phyloP scores from a whole-genome alignment of 2,329 filamentous ascomycete genomes.

The Thelonectria olida region DNA sequence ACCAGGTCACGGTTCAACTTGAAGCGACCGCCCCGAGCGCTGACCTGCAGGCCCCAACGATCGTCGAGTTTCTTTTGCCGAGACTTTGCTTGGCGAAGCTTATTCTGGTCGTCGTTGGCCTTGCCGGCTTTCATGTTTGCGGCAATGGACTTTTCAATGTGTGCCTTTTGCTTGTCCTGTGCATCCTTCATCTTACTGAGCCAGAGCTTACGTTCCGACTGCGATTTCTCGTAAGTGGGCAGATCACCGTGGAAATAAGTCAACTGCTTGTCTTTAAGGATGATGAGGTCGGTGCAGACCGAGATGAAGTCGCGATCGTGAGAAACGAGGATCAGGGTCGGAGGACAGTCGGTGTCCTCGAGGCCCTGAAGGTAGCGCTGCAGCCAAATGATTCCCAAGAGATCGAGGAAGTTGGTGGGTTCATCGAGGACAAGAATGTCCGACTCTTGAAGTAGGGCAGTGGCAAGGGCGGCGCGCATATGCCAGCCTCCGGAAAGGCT shows the following conservation, averaged over 20 bases:
- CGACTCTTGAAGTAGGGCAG: constrained; percentile 73
- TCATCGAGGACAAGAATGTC: constrained; percentile 87
- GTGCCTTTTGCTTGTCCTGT: constrained; percentile 81
- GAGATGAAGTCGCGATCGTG: constrained; percentile 87
- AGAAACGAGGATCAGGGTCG: constrained; percentile 81
- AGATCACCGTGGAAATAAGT: constrained; percentile 81
- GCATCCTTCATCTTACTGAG: constrained; percentile 82
- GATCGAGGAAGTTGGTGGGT: constrained; percentile 86
- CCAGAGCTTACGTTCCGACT: constrained; percentile 73
- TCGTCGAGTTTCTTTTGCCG: constrained; percentile 87
- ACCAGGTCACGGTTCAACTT: constrained; percentile 79
- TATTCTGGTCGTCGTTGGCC: constrained; percentile 83
- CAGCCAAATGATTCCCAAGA: constrained; percentile 86
- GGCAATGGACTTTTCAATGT: constrained; percentile 81
- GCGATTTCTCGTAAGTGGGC: constrained; percentile 74
- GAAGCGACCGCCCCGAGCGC: constrained; percentile 76
- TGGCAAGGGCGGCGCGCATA: constrained; percentile 74
- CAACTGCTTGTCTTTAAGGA: constrained; percentile 76
- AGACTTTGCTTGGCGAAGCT: constrained; percentile 84
- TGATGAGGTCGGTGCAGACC: constrained; percentile 78
- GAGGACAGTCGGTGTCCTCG: constrained; percentile 60
- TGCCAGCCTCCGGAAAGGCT: constrained; percentile 82
- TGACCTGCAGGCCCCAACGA: constrained; percentile 79
- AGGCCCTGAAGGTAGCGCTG: constrained; percentile 74
- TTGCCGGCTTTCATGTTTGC: constrained; percentile 80